Evolutionary conservation across 1,284 basidiomycete species (phyloP), one percentile per base, ranked within the genome.

Genomic region (Porodaedalea pini): DNA sequence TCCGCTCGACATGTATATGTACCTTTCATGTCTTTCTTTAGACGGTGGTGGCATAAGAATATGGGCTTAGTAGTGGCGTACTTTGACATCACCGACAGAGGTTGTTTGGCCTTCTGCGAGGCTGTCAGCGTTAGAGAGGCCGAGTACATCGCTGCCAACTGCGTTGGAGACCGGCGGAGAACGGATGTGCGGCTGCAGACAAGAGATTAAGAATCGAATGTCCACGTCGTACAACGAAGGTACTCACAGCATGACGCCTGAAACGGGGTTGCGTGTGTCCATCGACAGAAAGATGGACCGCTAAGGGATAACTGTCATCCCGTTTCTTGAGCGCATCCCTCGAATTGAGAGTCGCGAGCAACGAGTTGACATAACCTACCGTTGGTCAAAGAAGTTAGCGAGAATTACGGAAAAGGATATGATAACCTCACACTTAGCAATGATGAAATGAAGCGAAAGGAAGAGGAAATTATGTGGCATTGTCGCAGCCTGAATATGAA

Each of bases 301-400:
- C 58, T 32, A 52, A 51, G 31, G 34, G 40, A 37, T 54, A 19
- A 19, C 50, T 52, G 8, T 60, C 58, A 23, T 56, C 43, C 29
- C 54, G 48, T 8, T 53, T 53, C 34, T 49, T 56, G 21, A 60
- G 40, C 15, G 54, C 54, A 39, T 60, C 58, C 15, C 58, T 39
- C 34, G 58, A 56, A 19, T 60, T 60, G 13, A 60, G 54, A 11
- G 58, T 56, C 15, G 58, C 54, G 31, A 60, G 58, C 8, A 60
- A 23, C 17, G 58, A 60, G 36, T 60, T 60, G 23, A 60, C 32
- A 41, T 60, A 60, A 40, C 54, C 58, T 60, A 25, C 10, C 2
- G 27, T 23, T 29, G 13, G 27, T 5, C 34, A 8, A 23, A 8
- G 1, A 17, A n/a, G 10, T 41, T 2, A 17, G 21, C 56, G 10